Evolutionary conservation across 805 yeast species (phyloP).

Genomic region (Candida berthetii): DNA sequence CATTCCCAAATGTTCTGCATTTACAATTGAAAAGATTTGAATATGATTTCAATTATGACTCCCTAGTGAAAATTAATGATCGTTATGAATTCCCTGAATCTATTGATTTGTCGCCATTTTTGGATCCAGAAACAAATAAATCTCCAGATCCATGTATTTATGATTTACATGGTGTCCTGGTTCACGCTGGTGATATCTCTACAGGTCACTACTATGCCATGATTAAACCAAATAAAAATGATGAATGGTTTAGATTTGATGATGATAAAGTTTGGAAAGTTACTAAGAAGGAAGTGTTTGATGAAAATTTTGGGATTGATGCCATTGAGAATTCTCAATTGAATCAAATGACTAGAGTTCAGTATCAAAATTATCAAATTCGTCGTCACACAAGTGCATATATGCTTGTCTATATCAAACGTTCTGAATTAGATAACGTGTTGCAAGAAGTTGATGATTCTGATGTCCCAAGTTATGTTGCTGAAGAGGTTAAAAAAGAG

Average conservation of each 20-base stretch:
- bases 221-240: slow-evolving; percentile 69
- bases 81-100: slow-evolving; percentile 82
- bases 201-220: slow-evolving; percentile 96
- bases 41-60: slow-evolving; percentile 85
- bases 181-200: slow-evolving; percentile 93
- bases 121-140: slow-evolving; percentile 46
- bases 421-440: slow-evolving; percentile 48
- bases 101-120: slow-evolving; percentile 73
- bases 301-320: slow-evolving; percentile 87
- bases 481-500: slow-evolving; percentile 60
- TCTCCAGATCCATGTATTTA: slow-evolving; percentile 64
- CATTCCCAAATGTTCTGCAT: slow-evolving; percentile 90
- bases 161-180: slow-evolving; percentile 86
- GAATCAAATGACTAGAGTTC: slow-evolving; percentile 43
- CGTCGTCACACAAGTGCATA: slow-evolving; percentile 92
- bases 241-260: slow-evolving; percentile 86
- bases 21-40: slow-evolving; percentile 92
- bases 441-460: slow-evolving; percentile 50
- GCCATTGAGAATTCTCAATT: slow-evolving; percentile 42
- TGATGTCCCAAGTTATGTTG: slow-evolving; percentile 64
- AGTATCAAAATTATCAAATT: slow-evolving; percentile 57
- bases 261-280: slow-evolving; percentile 93
- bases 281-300: slow-evolving; percentile 78
- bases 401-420: slow-evolving; percentile 89
- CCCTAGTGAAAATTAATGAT: slow-evolving; percentile 86